Conservation (phyloP, 1,284 basidiomycete species). For the Tylopilus orsonianus region DNA sequence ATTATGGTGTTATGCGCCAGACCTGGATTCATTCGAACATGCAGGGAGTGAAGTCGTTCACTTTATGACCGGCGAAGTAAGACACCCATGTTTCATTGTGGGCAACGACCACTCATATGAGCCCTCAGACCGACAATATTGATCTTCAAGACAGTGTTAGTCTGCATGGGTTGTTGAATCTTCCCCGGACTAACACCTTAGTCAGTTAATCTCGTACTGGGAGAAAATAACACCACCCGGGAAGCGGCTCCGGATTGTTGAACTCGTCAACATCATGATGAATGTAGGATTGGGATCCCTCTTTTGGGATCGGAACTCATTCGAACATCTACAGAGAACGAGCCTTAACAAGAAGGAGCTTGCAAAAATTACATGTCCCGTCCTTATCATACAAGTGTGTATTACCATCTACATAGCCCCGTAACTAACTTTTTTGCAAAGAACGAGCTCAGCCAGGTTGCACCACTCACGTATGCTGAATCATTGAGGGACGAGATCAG, state of each 20-base stretch:
- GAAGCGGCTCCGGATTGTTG: conserved; percentile 49
- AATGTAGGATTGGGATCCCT: conserved; percentile 46
- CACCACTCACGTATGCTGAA: conserved; percentile 59
- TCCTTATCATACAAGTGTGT: conserved; percentile 68
- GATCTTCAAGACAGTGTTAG: conserved; percentile 58
- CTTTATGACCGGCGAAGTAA: conserved; percentile 52
- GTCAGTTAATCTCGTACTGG: conserved; percentile 65
- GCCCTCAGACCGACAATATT: conserved; percentile 44
- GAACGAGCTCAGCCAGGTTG: conserved; percentile 60
- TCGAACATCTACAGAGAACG: conserved; percentile 43
- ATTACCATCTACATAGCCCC: not conserved
- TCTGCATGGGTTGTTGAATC: conserved; percentile 8
- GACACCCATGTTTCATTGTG: not conserved
- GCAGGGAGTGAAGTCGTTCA: conserved; percentile 56
- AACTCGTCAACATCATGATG: conserved; percentile 53
- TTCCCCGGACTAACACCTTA: conserved; percentile 15
- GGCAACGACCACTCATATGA: conserved; percentile 13
- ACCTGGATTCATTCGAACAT: conserved; percentile 67
- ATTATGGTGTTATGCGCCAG: conserved; percentile 63
- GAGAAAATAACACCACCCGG: conserved; percentile 53
- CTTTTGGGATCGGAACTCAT: conserved; percentile 2
- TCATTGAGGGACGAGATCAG: conserved; percentile 46
- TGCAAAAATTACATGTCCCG: conserved; percentile 57
- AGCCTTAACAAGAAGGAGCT: conserved; percentile 48
- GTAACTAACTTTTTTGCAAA: conserved; percentile 27